Evolutionary conservation across 2,329 filamentous ascomycete genomes (phyloP), one percentile per base, ranked within the genome.

Genomic region (Fusarium caatingaense): DNA sequence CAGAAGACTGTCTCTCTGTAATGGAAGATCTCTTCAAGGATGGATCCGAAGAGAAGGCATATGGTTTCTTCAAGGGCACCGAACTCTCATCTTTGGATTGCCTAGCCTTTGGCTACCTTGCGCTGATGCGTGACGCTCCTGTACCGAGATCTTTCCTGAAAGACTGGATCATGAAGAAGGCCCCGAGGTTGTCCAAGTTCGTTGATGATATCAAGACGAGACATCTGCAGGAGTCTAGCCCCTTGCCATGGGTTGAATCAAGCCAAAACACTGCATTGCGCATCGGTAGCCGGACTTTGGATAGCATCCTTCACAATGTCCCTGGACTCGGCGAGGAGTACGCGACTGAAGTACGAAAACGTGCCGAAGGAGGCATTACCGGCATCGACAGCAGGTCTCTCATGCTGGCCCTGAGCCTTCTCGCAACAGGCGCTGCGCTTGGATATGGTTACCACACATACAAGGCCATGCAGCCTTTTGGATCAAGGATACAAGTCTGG

Each of bases 91-190:
- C 72, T 23, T 66, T 97, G 25, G 94, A 98, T 79, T 97, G 93
- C 76, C 79, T 98, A 48, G 90, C 89, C 1, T 88, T 93, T 74
- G 96, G 91, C 13, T 97, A 97, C 77, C 82, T 98, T 37, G 86
- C 89, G 3, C 81, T 98, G 51, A 92, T 96, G 83, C 83, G 91
- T 23, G 80, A 83, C 56, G 79, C 80, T 10, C 75, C 79, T 15
- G 83, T 86, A 6, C 85, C 84, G 5, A 80, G 80, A 46, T 73
- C 78, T 13, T 82, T 82, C 53, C 56, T 82, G 15, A 78, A 80
- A 54, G 80, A 84, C 55, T 85, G 83, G 75, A 75, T 86, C 3
- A 57, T 69, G 25, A 62, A 76, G 11, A 74, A 80, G 51, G 66
- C 75, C 0, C 77, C 79, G 3, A 72, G 72, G 20, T 48, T 82